A percentile compares a stretch with the other conserved stretches of the same genome.
Evolutionary conservation across 768 basidiomycete species (phyloP).

Genomic region (Kwoniella dendrophila): DNA sequence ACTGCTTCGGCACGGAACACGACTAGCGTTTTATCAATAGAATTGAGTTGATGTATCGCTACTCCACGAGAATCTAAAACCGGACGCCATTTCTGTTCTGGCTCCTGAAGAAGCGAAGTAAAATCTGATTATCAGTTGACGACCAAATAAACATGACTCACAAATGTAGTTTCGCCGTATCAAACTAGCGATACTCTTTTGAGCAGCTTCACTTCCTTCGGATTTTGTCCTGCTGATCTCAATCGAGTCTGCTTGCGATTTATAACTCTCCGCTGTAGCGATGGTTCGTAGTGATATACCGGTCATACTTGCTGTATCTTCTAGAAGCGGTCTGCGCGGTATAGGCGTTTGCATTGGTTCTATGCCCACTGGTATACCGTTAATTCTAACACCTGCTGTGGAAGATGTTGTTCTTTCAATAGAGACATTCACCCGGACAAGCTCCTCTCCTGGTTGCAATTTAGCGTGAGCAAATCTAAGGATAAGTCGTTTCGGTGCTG

Average conservation of each 20-base stretch:
- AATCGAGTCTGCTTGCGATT: constrained; percentile 9
- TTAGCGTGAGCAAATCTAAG: constrained; percentile 74
- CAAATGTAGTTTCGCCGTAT: constrained; percentile 92
- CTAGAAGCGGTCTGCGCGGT: constrained; percentile 33
- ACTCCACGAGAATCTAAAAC: constrained; percentile 82
- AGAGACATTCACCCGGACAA: constrained; percentile 76
- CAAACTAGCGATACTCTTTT: constrained; percentile 80
- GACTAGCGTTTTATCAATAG: constrained; percentile 93
- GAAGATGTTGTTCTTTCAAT: constrained; percentile 74
- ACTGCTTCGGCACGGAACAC: constrained; percentile 96
- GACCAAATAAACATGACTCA: constrained; percentile 25
- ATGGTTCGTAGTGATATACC: constrained; percentile 51
- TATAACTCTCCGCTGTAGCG: constrained; percentile 35
- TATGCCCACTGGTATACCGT: constrained; percentile 66
- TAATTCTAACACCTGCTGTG: constrained; percentile 72
- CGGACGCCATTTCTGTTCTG: constrained; percentile 93
- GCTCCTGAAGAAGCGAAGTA: constrained; percentile 92
- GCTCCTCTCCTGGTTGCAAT: constrained; percentile 67
- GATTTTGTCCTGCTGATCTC: constrained; percentile 10
- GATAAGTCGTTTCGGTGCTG: constrained; percentile 60
- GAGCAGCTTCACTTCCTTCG: constrained; percentile 65
- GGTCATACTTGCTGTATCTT: constrained; percentile 49
- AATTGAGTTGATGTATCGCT: constrained; percentile 90
- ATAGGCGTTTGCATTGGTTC: constrained; percentile 36
- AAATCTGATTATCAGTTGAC: constrained; percentile 63